These are phyloP conservation scores for Tolypocladium nubicola DNA, from an alignment of 2,329 filamentous ascomycete species.

Conservation along the genomic window DNA sequence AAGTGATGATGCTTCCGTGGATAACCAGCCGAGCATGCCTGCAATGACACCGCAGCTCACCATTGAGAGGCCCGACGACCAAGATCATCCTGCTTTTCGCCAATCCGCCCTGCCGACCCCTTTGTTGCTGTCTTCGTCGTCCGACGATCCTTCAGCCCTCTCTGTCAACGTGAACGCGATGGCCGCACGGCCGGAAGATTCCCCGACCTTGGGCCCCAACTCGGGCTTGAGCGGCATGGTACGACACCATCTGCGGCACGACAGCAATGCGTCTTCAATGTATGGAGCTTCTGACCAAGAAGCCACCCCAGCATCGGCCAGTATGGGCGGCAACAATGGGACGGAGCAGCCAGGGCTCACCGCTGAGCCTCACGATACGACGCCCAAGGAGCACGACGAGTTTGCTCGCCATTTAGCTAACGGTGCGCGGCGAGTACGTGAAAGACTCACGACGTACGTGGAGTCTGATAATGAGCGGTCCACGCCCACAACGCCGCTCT, in stretches of 20 bases:
- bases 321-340: background rate
- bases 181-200: slow-evolving; percentile 41
- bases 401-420: slow-evolving; percentile 65
- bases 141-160: slow-evolving; percentile 15
- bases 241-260: slow-evolving; percentile 70
- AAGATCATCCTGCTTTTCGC: slow-evolving; percentile 44
- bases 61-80: slow-evolving; percentile 38
- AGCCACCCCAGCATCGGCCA: slow-evolving; percentile 6
- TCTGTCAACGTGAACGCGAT: slow-evolving; percentile 11
- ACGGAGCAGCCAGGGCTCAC: background rate
- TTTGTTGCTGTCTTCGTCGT: slow-evolving; percentile 20
- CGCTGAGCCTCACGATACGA: background rate
- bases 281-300: slow-evolving; percentile 41
- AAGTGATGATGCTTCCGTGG: slow-evolving; percentile 24
- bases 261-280: slow-evolving; percentile 74
- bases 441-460: slow-evolving; percentile 59
- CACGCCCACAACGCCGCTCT: slow-evolving; percentile 18
- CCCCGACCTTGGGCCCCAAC: slow-evolving; percentile 66
- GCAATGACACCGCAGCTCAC: slow-evolving; percentile 23
- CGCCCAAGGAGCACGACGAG: slow-evolving; percentile 46
- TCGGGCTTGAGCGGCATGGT: slow-evolving; percentile 69
- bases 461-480: slow-evolving; percentile 44
- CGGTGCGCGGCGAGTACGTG: slow-evolving; percentile 59
- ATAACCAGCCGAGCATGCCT: slow-evolving; percentile 4
- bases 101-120: slow-evolving; percentile 33